These are phyloP conservation scores for Histomonas meleagridis DNA, from an alignment of 208 protist genomes.

Conservation along the genomic window DNA sequence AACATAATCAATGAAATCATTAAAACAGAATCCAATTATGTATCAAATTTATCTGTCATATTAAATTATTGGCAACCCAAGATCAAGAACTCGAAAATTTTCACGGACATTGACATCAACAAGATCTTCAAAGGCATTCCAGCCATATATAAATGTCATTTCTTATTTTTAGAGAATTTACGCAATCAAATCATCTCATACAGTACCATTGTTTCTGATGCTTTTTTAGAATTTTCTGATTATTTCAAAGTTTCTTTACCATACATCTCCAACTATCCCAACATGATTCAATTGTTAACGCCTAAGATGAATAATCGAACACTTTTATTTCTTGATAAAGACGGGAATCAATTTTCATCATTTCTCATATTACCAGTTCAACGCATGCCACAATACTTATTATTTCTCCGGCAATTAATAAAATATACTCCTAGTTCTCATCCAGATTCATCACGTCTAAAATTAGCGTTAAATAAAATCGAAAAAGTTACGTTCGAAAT, in stretches of 20 bases:
- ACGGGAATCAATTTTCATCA: not conserved
- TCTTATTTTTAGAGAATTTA: not conserved
- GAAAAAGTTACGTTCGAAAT: not conserved
- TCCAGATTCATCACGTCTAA: not conserved
- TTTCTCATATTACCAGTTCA: conserved; percentile 40
- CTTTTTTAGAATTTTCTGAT: not conserved
- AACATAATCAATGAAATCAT: not conserved
- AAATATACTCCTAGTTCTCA: conserved; percentile 35
- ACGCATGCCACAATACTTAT: conserved; percentile 31
- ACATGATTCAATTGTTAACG: not conserved
- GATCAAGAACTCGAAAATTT: not conserved
- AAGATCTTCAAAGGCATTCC: not conserved
- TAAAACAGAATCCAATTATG: not conserved
- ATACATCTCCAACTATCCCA: not conserved
- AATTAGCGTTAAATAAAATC: not conserved
- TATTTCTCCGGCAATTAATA: conserved; percentile 40
- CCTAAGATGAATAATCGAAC: not conserved
- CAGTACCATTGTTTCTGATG: not conserved
- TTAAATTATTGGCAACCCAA: not conserved
- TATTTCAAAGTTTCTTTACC: not conserved
- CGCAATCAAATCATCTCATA: not conserved
- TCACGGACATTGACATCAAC: not conserved
- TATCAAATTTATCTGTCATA: not conserved
- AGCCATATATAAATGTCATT: not conserved
- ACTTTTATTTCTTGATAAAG: not conserved